phyloP scores from a whole-genome alignment of 495 filamentous ascomycete genomes.

The Talaromyces adpressus region DNA sequence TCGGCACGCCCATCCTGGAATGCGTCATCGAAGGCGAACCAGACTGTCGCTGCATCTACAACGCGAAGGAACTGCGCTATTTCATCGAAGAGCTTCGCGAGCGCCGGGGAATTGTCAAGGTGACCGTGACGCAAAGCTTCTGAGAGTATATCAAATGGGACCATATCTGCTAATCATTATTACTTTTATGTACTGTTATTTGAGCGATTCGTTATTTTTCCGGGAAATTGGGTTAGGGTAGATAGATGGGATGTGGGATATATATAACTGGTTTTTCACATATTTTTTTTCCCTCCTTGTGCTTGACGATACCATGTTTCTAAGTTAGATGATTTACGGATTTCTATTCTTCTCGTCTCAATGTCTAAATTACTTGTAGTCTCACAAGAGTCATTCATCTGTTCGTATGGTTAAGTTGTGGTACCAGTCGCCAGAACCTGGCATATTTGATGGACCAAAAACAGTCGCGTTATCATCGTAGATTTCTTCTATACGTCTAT shows the following conservation, averaged over 20 bases:
- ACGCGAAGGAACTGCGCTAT: conserved; percentile 3
- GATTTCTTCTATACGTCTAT: conserved; percentile 3
- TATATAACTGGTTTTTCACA: neutral
- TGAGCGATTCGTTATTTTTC: neutral
- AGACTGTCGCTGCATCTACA: conserved; percentile 6
- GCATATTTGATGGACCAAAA: neutral
- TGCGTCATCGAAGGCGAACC: conserved; percentile 5
- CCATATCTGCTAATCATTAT: neutral
- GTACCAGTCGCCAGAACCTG: no score
- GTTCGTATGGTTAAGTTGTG: no score
- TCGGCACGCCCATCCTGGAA: neutral
- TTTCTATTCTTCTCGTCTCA: neutral
- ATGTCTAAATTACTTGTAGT: neutral
- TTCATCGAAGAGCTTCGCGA: conserved; percentile 3
- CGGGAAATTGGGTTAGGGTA: neutral
- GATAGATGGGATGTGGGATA: neutral
- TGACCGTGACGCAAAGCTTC: conserved; percentile 3
- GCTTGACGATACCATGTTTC: neutral
- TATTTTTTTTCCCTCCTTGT: neutral
- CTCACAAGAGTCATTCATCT: no score
- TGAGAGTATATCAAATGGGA: neutral
- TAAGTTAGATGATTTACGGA: neutral
- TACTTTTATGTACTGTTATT: neutral
- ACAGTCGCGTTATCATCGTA: neutral
- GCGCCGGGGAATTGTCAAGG: neutral